Base-by-base conservation (phyloP, 345 rosid species). In the Hypericum perforatum region DNA sequence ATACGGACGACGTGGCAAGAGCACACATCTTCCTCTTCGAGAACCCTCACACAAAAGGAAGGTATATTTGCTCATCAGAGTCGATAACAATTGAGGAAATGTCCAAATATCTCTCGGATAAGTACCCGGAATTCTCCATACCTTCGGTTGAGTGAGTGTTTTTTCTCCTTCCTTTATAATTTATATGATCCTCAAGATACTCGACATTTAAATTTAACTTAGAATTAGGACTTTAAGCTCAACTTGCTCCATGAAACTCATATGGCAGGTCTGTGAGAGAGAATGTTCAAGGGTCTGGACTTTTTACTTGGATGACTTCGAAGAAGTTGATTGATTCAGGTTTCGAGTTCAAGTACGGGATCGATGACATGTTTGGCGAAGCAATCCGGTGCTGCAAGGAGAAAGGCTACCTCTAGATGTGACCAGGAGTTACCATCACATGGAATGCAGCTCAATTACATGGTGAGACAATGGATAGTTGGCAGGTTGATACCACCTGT, bases 11-110 rank as follows among this genome's bases (percentile, higher is more conserved):
- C 6, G 65, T 74, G 47, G 75, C 75, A 1, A 77, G 76, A 0
- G 79, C 86, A 7, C 75, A 75, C 56, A 74, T 79, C 11, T 81
- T 58, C 57, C 68, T 85, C 36, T 43, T 81, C 14, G 86, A 79
- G 49, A 43, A 53, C 57, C 77, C 77, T 9, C 12, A 52, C 6
- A 66, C 85, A 2, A 72, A 72, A 46, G 86, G 89, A 5, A 77
- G 89, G 62, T 81, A 67, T 51, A 77, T 74, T 15, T 81, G 81
- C 43, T 75, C 80, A 38, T 75, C 79, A 14, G 54, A 51, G 45
- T 52, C 11, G 6, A 48, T 74, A 45, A 71, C 76, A 29, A 54
- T 72, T 29, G 64, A 68, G 40, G 70, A 73, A 53, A 60, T 74
- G 65, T 52, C 63, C 10, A 56, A 64, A 9, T 63, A 65, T 41